A percentile compares a stretch with the other conserved stretches of the same genome.
Conservation (phyloP, 768 basidiomycete species). For the Crucibulum laeve region DNA sequence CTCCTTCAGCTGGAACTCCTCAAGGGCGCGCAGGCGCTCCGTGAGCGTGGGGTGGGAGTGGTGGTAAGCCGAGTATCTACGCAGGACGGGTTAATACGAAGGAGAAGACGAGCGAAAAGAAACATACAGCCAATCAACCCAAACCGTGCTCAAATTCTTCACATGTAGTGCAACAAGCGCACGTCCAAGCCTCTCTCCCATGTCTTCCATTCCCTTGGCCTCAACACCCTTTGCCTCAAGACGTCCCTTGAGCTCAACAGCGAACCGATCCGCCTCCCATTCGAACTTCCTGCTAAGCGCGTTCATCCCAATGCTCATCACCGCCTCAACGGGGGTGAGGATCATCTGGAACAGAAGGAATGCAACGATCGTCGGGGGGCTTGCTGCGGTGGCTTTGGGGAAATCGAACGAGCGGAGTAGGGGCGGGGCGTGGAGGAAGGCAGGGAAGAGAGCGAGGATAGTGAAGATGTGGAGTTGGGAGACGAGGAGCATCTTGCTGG, state of each 20-base stretch:
- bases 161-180: constrained; percentile 86
- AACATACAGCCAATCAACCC: constrained; percentile 88
- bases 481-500: constrained; percentile 81
- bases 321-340: constrained; percentile 71
- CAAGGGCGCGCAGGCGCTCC: constrained; percentile 81
- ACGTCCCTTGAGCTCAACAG: constrained; percentile 62
- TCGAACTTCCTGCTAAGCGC: constrained; percentile 83
- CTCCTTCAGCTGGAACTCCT: constrained; percentile 51
- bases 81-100: not conserved
- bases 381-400: constrained; percentile 53
- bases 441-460: constrained; percentile 85
- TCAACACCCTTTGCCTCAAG: constrained; percentile 35
- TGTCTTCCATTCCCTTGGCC: constrained; percentile 65
- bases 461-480: constrained; percentile 86
- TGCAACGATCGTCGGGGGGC: constrained; percentile 78
- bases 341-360: constrained; percentile 92
- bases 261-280: constrained; percentile 89
- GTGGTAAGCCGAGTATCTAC: constrained; percentile 89
- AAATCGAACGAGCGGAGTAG: constrained; percentile 82
- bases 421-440: constrained; percentile 78
- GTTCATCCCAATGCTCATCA: constrained; percentile 74
- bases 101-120: constrained; percentile 5
- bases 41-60: constrained; percentile 94
- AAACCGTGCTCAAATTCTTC: constrained; percentile 89
- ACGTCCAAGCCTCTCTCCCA: constrained; percentile 80